phyloP scores from a whole-genome alignment of 83 land plant genomes.

The Isoetes engelmannii region DNA sequence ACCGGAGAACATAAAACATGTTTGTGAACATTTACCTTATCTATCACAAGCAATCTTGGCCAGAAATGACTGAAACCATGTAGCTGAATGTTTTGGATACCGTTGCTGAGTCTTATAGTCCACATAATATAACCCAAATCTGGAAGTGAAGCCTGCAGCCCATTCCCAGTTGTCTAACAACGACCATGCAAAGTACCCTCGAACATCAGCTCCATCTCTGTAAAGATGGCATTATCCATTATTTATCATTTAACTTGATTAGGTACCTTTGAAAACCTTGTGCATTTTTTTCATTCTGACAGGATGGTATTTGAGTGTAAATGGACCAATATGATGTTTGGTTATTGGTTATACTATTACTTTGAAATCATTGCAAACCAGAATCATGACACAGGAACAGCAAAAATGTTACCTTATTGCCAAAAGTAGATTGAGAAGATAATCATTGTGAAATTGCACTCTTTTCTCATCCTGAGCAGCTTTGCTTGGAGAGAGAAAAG shows the following conservation, averaged over 20 bases:
- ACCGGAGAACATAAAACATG: too few relatives aligned
- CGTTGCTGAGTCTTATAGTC: slow-evolving; percentile 5
- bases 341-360: too few relatives aligned
- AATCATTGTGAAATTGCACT: slow-evolving; percentile 9
- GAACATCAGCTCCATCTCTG: background rate
- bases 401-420: slow-evolving; percentile 3
- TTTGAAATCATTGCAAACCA: too few relatives aligned
- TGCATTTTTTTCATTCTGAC: too few relatives aligned
- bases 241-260: too few relatives aligned
- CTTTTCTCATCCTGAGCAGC: slow-evolving; percentile 5
- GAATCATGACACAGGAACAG: too few relatives aligned
- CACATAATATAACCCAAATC: slow-evolving; percentile 13
- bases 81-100: slow-evolving; percentile 14
- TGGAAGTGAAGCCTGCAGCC: slow-evolving; percentile 6
- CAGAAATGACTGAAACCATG: slow-evolving; percentile 4
- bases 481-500: slow-evolving; percentile 1
- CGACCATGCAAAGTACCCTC: slow-evolving; percentile 17
- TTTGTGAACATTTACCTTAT: too few relatives aligned
- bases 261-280: too few relatives aligned
- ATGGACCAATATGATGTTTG: too few relatives aligned
- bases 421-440: slow-evolving; percentile 5
- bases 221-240: too few relatives aligned
- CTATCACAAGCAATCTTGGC: background rate
- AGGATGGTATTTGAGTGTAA: too few relatives aligned
- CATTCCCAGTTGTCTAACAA: slow-evolving; percentile 15